phyloP scores from a whole-genome alignment of 495 filamentous ascomycete genomes.

The Lophium mytilinum region DNA sequence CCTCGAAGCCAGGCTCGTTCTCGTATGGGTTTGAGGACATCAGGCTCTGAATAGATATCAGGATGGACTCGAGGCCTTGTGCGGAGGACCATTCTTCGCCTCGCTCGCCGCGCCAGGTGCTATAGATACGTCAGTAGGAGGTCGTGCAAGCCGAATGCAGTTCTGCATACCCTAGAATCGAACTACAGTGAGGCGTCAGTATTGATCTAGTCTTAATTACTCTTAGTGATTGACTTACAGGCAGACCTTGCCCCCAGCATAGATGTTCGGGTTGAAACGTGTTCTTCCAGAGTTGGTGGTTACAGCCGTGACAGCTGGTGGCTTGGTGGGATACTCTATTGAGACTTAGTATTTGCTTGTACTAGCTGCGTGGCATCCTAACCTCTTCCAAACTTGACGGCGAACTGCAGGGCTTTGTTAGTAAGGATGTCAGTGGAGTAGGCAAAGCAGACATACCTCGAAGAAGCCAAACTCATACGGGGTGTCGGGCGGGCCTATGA shows the following conservation, averaged over 20 bases:
- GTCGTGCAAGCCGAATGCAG: background rate
- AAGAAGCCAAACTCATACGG: constrained; percentile 98
- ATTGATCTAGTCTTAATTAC: constrained; percentile 13
- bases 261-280: constrained; percentile 97
- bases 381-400: constrained; percentile 61
- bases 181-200: constrained; percentile 42
- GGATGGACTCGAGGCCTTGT: constrained; percentile 86
- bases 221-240: constrained; percentile 47
- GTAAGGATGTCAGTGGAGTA: background rate
- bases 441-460: constrained; percentile 50
- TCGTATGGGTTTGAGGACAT: constrained; percentile 93
- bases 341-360: background rate
- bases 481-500: constrained; percentile 88
- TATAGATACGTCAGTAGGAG: constrained; percentile 35
- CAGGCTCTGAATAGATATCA: constrained; percentile 92
- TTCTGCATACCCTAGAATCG: constrained; percentile 71
- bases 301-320: constrained; percentile 62
- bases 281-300: constrained; percentile 84
- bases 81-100: constrained; percentile 95
- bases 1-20: constrained; percentile 91
- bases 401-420: constrained; percentile 42
- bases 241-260: constrained; percentile 83
- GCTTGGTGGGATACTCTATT: constrained; percentile 78
- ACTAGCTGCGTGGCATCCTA: background rate
- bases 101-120: constrained; percentile 84